Conservation (phyloP, 331 rosid genomes). For the Arachis monticola region DNA sequence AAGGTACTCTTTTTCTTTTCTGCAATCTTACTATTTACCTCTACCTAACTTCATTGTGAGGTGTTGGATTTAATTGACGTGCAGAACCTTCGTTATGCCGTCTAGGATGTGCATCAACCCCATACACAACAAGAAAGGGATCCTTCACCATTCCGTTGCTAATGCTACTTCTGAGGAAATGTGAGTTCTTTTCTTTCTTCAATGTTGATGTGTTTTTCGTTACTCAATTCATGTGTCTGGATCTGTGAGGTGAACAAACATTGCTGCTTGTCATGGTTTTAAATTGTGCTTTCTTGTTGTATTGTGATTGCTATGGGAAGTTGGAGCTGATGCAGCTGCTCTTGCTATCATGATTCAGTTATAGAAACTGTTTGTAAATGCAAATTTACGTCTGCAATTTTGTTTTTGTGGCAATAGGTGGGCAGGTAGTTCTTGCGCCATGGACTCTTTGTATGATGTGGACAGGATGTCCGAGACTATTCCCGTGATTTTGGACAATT, state of each 20-base stretch:
- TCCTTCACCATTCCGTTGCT: too few species aligned
- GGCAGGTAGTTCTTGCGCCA: conserved; percentile 77
- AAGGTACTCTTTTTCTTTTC: conserved; percentile 13
- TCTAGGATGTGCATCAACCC: too few species aligned
- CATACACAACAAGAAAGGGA: too few species aligned
- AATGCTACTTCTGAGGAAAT: too few species aligned
- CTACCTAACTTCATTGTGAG: too few species aligned
- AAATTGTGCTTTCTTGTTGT: too few species aligned
- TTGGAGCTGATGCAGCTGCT: not conserved
- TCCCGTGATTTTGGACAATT: conserved; percentile 87
- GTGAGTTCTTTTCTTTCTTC: conserved; percentile 15
- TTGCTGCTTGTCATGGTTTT: not conserved
- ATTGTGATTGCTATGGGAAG: not conserved
- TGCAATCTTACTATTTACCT: too few species aligned
- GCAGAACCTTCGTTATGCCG: too few species aligned
- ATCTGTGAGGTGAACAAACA: not conserved
- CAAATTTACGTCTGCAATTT: too few species aligned
- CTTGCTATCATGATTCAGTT: not conserved
- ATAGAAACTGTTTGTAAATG: not conserved
- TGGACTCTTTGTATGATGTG: conserved; percentile 84
- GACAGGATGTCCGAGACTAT: conserved; percentile 73
- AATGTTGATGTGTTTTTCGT: not conserved
- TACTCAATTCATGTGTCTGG: not conserved
- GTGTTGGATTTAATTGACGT: too few species aligned
- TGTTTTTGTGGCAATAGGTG: conserved; percentile 54